Conservation (phyloP, 139 green algal genomes). For the Tetratostichococcus sp. region DNA sequence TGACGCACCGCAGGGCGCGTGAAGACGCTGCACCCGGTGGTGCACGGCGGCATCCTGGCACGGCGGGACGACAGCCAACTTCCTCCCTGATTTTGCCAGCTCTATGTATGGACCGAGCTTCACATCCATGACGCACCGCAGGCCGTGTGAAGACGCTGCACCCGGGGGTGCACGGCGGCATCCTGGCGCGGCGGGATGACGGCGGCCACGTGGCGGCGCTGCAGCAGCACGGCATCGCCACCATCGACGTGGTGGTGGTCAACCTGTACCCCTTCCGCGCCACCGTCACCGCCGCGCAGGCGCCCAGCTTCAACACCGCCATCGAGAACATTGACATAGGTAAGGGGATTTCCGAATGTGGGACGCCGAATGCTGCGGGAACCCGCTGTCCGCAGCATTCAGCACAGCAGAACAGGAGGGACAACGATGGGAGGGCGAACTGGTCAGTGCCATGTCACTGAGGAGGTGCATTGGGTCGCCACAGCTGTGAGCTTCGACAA, state of each 20-base stretch:
- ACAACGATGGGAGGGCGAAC: too few species aligned
- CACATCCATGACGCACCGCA: too few species aligned
- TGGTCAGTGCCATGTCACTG: too few species aligned
- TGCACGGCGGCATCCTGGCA: constrained; percentile 97
- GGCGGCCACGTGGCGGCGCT: constrained; percentile 83
- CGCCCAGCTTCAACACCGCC: constrained; percentile 69
- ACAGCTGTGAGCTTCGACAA: neutral
- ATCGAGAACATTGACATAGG: constrained; percentile 99
- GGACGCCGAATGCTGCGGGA: too few species aligned
- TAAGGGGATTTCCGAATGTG: too few species aligned
- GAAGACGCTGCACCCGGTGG: constrained; percentile 96
- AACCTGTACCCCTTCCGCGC: constrained; percentile 98
- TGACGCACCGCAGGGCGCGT: constrained; percentile 79
- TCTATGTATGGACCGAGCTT: too few species aligned
- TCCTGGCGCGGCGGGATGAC: constrained; percentile 85
- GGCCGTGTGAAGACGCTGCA: constrained; percentile 98
- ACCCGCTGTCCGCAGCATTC: too few species aligned
- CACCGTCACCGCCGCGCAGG: constrained; percentile 72
- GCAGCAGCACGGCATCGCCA: constrained; percentile 74
- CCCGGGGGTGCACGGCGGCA: constrained; percentile 93
- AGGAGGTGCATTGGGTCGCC: too few species aligned
- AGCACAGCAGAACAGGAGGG: too few species aligned
- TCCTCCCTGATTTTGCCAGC: too few species aligned
- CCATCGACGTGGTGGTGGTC: constrained; percentile 93
- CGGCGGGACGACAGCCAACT: constrained; percentile 64